Percentiles rank a stretch among this genome's conserved stretches.
phyloP scores from a whole-genome alignment of 495 filamentous ascomycete species.

The Podospora appendiculata region DNA sequence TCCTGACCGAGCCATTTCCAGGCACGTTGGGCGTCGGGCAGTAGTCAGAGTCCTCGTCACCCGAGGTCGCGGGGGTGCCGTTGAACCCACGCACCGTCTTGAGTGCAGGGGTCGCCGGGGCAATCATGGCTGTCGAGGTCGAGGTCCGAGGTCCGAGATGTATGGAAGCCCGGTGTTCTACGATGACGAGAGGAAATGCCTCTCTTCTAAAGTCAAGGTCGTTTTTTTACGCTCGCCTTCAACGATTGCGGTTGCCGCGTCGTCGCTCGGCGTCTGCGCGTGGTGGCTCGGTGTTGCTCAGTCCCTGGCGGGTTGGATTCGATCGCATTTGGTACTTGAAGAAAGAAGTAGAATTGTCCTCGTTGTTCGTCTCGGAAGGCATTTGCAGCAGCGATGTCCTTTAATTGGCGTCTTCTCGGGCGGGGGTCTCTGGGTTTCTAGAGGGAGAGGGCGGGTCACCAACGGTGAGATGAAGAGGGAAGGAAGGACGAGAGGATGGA shows the following conservation, averaged over 20 bases:
- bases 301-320: conserved; percentile 31
- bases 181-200: too few relatives aligned
- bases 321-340: conserved; percentile 42
- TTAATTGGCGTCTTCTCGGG: not conserved
- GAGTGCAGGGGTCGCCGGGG: conserved; percentile 52
- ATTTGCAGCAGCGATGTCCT: conserved; percentile 24
- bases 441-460: not conserved
- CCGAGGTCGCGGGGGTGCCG: conserved; percentile 68
- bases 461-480: not conserved
- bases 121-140: conserved; percentile 20
- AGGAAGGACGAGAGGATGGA: not conserved
- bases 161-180: conserved; percentile 10
- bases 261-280: conserved; percentile 44
- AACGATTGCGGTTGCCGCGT: conserved; percentile 14
- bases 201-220: too few relatives aligned
- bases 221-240: too few relatives aligned
- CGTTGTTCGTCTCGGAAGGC: conserved; percentile 34
- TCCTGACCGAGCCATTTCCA: conserved; percentile 21
- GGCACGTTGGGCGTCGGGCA: conserved; percentile 28
- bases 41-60: conserved; percentile 77
- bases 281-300: conserved; percentile 25
- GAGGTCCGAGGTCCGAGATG: not conserved
- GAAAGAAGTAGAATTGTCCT: conserved; percentile 34
- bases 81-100: conserved; percentile 69
- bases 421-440: not conserved